Conservation (phyloP, 2,329 filamentous ascomycete genomes). For the Fusarium nurragi region DNA sequence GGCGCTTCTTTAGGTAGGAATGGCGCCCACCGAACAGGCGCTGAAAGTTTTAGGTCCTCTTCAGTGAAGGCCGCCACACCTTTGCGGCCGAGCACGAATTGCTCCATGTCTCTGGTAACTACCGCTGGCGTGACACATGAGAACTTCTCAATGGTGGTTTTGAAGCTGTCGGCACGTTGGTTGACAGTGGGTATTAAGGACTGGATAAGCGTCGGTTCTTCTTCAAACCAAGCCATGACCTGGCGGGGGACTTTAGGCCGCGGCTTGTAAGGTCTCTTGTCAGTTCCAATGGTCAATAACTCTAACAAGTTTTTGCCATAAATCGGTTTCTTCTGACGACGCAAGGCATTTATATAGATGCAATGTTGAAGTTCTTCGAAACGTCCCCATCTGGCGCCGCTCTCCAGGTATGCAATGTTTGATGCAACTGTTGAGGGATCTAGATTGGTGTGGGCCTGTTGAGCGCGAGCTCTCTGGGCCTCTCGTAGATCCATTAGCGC, state of each 20-base stretch:
- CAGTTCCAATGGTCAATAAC: conserved; percentile 71
- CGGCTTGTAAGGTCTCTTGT: conserved; percentile 67
- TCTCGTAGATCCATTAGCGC: conserved; percentile 76
- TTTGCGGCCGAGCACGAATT: conserved; percentile 70
- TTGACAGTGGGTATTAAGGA: conserved; percentile 78
- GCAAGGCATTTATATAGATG: conserved; percentile 81
- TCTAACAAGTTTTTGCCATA: conserved; percentile 85
- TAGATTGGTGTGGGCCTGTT: conserved; percentile 63
- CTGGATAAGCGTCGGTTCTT: conserved; percentile 70
- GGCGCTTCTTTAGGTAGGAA: conserved; percentile 66
- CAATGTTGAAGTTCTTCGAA: conserved; percentile 84
- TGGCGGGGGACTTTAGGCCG: conserved; percentile 69
- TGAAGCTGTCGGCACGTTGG: conserved; percentile 75
- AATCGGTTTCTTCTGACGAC: conserved; percentile 81
- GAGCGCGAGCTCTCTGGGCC: conserved; percentile 70
- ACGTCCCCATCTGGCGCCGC: conserved; percentile 71
- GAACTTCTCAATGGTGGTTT: conserved; percentile 84
- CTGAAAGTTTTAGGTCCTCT: conserved; percentile 65
- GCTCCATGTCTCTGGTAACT: conserved; percentile 79
- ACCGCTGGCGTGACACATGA: conserved; percentile 92
- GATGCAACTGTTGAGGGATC: conserved; percentile 75
- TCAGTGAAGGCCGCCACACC: conserved; percentile 67
- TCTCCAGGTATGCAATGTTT: conserved; percentile 77
- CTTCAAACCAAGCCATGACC: conserved; percentile 78
- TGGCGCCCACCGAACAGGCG: conserved; percentile 63